Conservation (phyloP, 495 filamentous ascomycete species). For the Chlorociboria aeruginascens region DNA sequence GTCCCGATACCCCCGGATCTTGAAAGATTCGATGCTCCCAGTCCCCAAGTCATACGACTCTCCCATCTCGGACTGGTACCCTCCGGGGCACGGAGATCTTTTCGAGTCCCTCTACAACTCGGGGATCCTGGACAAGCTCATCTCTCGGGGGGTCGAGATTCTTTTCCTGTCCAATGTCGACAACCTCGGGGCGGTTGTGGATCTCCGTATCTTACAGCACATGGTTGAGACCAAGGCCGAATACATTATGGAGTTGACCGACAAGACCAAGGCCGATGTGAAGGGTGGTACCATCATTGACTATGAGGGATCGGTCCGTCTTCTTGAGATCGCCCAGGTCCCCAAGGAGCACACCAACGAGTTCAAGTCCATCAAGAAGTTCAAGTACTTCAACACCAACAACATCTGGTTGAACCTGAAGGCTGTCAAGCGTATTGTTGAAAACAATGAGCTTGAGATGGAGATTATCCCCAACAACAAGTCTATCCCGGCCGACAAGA, state of each 20-base stretch:
- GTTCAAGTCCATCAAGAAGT: constrained; percentile 99
- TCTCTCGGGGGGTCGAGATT: constrained; percentile 88
- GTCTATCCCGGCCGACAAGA: constrained; percentile 96
- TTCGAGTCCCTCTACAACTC: constrained; percentile 99
- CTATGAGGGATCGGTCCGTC: constrained; percentile 89
- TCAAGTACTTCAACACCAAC: constrained; percentile 99
- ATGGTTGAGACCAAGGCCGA: constrained; percentile 93
- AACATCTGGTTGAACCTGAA: constrained; percentile 99
- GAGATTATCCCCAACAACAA: constrained; percentile 99
- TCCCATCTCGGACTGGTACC: constrained; percentile 94
- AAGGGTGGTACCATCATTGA: constrained; percentile 99
- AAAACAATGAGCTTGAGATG: constrained; percentile 97
- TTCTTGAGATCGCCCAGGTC: constrained; percentile 98
- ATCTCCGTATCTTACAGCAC: constrained; percentile 95
- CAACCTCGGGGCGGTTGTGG: constrained; percentile 95
- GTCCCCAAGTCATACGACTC: constrained; percentile 86
- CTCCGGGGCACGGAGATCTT: constrained; percentile 97
- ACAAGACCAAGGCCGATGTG: constrained; percentile 99
- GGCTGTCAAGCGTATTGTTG: constrained; percentile 96
- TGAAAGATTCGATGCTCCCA: constrained; percentile 94
- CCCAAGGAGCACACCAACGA: constrained; percentile 99
- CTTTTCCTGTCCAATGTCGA: constrained; percentile 99
- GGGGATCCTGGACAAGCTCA: constrained; percentile 90
- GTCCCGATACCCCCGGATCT: constrained; percentile 91
- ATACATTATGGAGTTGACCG: constrained; percentile 99